These are phyloP conservation scores for Flaveria brownii DNA, from an alignment of 129 eudicot species.

Conservation along the genomic window DNA sequence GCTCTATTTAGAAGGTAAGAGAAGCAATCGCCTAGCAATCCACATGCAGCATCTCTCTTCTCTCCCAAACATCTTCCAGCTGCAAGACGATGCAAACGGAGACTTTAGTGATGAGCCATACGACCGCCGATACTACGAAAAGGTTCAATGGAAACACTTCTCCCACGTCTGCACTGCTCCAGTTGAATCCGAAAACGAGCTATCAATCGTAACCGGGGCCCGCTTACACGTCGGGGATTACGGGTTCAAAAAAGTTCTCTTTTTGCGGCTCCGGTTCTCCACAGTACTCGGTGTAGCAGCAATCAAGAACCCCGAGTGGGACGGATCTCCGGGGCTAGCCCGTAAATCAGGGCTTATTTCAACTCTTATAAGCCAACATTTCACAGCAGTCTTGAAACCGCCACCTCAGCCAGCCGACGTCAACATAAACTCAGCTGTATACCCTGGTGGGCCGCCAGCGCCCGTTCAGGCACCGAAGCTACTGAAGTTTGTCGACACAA, in stretches of 20 bases:
- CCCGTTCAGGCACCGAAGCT: slow-evolving; percentile 82
- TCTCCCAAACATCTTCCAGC: slow-evolving; percentile 78
- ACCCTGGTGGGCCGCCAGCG: slow-evolving; percentile 96
- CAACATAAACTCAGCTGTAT: slow-evolving; percentile 87
- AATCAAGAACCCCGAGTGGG: slow-evolving; percentile 89
- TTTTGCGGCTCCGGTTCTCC: slow-evolving; percentile 82
- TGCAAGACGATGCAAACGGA: slow-evolving; percentile 64
- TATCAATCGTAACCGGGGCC: slow-evolving; percentile 88
- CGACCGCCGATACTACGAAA: slow-evolving; percentile 81
- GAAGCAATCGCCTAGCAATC: slow-evolving; percentile 87
- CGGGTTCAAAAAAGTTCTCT: slow-evolving; percentile 87
- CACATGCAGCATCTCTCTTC: slow-evolving; percentile 96
- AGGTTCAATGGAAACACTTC: slow-evolving; percentile 94
- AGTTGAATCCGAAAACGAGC: slow-evolving; percentile 82
- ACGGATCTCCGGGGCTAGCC: slow-evolving; percentile 87
- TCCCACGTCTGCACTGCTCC: slow-evolving; percentile 99
- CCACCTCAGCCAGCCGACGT: slow-evolving; percentile 86
- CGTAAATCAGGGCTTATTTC: slow-evolving; percentile 96
- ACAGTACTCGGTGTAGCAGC: slow-evolving; percentile 64
- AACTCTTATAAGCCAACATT: slow-evolving; percentile 85
- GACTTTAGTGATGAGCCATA: slow-evolving; percentile 49
- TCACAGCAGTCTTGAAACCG: slow-evolving; percentile 72
- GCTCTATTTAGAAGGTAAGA: slow-evolving; percentile 84
- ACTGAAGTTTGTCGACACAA: slow-evolving; percentile 82
- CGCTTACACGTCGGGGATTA: slow-evolving; percentile 73